These are phyloP conservation scores for Tilletia walkeri DNA, from an alignment of 1,284 basidiomycete species.

Conservation along the genomic window DNA sequence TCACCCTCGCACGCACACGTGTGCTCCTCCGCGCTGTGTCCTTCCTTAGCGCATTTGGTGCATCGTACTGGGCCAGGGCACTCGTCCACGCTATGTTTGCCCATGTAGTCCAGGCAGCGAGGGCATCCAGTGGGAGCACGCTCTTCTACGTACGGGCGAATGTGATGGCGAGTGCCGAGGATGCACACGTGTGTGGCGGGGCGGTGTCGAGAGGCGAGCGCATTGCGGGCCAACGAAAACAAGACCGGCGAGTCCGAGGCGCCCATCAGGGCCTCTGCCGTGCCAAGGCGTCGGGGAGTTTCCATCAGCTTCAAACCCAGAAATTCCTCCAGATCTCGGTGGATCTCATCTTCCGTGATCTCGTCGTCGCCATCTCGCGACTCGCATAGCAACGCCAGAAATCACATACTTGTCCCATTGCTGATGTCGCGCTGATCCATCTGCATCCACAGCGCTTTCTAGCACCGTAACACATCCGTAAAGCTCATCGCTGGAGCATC, in stretches of 20 bases:
- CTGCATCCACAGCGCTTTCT: background rate
- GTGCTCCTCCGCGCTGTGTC: conserved; percentile 7
- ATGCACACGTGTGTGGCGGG: background rate
- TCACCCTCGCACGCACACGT: background rate
- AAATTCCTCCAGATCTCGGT: background rate
- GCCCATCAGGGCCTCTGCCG: background rate
- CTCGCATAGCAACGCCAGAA: background rate
- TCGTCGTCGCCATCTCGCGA: background rate
- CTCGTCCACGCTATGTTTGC: background rate
- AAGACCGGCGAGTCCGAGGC: conserved; percentile 3
- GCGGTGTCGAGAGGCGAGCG: background rate
- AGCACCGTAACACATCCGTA: background rate
- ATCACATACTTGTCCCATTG: background rate
- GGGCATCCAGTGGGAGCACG: background rate
- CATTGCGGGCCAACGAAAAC: conserved; percentile 1
- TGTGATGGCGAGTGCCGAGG: background rate
- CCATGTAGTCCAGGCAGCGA: conserved; percentile 10
- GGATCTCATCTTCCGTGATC: background rate
- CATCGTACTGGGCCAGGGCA: conserved; percentile 6
- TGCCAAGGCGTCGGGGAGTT: conserved; percentile 4
- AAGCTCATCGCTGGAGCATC: background rate
- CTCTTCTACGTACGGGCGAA: conserved; percentile 11
- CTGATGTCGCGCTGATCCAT: background rate
- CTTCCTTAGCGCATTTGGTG: background rate
- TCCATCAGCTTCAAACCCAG: conserved; percentile 5